phyloP scores from a whole-genome alignment of 306 rosid genomes.

The Argentina anserina region DNA sequence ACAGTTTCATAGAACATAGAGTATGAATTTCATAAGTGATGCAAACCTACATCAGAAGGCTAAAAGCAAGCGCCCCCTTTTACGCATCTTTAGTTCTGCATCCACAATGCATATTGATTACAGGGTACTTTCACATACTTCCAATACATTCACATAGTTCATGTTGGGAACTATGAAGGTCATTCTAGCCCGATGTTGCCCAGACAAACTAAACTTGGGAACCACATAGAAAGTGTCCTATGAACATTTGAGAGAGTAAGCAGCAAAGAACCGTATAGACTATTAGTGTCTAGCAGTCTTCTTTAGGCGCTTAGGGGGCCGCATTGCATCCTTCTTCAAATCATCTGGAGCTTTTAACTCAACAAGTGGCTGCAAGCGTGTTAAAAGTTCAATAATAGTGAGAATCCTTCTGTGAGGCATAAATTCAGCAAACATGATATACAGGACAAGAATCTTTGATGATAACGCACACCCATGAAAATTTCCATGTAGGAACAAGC shows the following conservation, averaged over 20 bases:
- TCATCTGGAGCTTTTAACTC: conserved; percentile 65
- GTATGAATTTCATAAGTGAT: not conserved
- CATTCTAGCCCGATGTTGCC: not conserved
- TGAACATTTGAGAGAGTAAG: not conserved
- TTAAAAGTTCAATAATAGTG: conserved; percentile 7
- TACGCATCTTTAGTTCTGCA: not conserved
- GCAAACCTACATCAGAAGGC: not conserved
- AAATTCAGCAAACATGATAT: not conserved
- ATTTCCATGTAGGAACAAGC: not conserved
- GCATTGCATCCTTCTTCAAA: conserved; percentile 58
- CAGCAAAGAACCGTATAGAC: not conserved
- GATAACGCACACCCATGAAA: not conserved
- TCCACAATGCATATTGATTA: not conserved
- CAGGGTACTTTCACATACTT: not conserved
- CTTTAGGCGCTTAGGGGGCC: conserved; percentile 63
- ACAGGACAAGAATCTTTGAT: not conserved
- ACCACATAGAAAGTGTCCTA: not conserved
- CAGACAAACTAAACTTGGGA: not conserved
- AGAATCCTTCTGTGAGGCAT: conserved; percentile 5
- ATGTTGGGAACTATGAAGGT: not conserved
- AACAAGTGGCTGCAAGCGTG: conserved; percentile 72
- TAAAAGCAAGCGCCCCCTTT: not conserved
- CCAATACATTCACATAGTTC: not conserved
- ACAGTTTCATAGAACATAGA: not conserved
- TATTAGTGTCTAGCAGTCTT: conserved; percentile 43